Percentiles rank a stretch among this genome's conserved stretches.
phyloP scores from a whole-genome alignment of 2,329 filamentous ascomycete species.

The Tolypocladium tropicale region DNA sequence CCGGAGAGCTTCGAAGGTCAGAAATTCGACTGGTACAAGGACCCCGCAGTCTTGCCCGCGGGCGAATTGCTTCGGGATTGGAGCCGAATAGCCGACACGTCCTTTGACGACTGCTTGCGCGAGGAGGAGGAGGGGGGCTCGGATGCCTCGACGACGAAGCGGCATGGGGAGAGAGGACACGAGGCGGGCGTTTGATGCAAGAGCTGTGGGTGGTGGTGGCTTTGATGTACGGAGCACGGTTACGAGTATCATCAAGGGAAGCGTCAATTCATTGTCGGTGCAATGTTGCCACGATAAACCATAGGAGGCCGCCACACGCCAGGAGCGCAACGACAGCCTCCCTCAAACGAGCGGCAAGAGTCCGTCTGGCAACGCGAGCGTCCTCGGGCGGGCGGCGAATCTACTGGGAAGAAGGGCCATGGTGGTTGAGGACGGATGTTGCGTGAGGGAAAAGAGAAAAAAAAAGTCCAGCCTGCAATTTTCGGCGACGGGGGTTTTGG shows the following conservation, averaged over 20 bases:
- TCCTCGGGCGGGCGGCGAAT: constrained; percentile 9
- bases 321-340: constrained; percentile 23
- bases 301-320: constrained; percentile 32
- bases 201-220: too few species aligned
- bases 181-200: too few species aligned
- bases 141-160: too few species aligned
- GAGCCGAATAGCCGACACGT: background rate
- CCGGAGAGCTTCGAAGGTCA: too few species aligned
- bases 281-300: constrained; percentile 31
- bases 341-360: constrained; percentile 31
- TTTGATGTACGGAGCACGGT: too few species aligned
- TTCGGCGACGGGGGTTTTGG: background rate
- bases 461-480: constrained; percentile 3
- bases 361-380: constrained; percentile 24
- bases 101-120: background rate
- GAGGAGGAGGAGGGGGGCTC: background rate
- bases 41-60: background rate
- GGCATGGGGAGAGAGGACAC: too few species aligned
- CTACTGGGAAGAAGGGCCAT: constrained; percentile 12
- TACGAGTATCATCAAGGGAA: too few species aligned
- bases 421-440: constrained; percentile 17
- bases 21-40: background rate
- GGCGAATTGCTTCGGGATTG: background rate
- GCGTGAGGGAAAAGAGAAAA: constrained; percentile 16
- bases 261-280: too few species aligned